A percentile compares a stretch with the other conserved stretches of the same genome.
phyloP scores from a whole-genome alignment of 345 rosid genomes.

The Populus euphratica region DNA sequence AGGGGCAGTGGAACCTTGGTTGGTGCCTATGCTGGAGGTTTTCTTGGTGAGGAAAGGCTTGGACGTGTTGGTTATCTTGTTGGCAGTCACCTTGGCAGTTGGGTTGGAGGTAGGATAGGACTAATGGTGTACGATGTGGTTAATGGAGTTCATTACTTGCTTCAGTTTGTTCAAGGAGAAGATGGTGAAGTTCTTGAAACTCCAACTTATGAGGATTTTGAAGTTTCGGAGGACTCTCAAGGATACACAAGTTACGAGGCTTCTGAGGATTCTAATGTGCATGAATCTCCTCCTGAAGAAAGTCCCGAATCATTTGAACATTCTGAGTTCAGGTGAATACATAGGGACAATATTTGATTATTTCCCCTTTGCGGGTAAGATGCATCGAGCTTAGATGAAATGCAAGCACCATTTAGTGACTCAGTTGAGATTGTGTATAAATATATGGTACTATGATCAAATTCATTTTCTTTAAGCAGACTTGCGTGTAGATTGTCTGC shows the following conservation, averaged over 20 bases:
- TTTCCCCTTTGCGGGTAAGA: background rate
- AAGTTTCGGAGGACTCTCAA: slow-evolving; percentile 1
- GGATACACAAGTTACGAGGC: background rate
- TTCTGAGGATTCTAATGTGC: slow-evolving; percentile 6
- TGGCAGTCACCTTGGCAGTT: slow-evolving; percentile 90
- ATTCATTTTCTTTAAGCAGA: background rate
- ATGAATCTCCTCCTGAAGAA: slow-evolving; percentile 18
- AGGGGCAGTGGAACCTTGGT: slow-evolving; percentile 83
- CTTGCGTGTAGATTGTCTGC: background rate
- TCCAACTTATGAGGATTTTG: background rate
- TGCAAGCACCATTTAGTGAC: background rate
- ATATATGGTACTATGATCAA: background rate
- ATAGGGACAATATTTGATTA: background rate
- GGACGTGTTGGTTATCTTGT: slow-evolving; percentile 86
- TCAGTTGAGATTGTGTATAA: background rate
- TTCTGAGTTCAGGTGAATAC: slow-evolving; percentile 9
- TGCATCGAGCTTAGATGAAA: background rate
- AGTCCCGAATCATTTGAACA: slow-evolving; percentile 8
- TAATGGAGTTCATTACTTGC: slow-evolving; percentile 59
- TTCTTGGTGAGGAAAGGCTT: slow-evolving; percentile 66
- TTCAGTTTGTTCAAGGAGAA: slow-evolving; percentile 40
- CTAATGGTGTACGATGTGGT: slow-evolving; percentile 86
- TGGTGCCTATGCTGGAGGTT: slow-evolving; percentile 86
- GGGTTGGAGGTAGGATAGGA: slow-evolving; percentile 94
- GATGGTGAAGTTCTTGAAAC: slow-evolving; percentile 14